phyloP scores from a whole-genome alignment of 1,284 basidiomycete genomes.

The Ustilago bromivora region DNA sequence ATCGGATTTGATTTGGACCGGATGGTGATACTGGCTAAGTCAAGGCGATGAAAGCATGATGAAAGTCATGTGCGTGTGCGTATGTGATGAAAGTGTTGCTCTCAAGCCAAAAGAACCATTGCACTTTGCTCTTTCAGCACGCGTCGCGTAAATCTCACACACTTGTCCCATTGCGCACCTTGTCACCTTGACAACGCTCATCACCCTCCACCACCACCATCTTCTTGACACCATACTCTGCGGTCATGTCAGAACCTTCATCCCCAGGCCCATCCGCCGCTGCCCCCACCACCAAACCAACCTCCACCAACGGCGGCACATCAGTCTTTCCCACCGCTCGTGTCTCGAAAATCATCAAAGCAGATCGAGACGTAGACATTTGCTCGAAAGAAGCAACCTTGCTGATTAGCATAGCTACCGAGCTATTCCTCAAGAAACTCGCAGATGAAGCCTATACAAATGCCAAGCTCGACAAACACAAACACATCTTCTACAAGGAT shows the following conservation, averaged over 20 bases:
- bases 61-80: not conserved
- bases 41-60: not conserved
- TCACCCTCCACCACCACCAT: not conserved
- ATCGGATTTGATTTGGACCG: not conserved
- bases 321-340: conserved; percentile 57
- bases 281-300: conserved; percentile 12
- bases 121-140: conserved; percentile 2
- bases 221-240: not conserved
- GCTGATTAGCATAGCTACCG: conserved; percentile 59
- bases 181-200: not conserved
- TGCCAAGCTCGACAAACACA: conserved; percentile 60
- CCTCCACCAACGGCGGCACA: conserved; percentile 28
- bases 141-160: conserved; percentile 39
- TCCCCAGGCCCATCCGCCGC: conserved; percentile 19
- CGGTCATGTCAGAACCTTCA: not conserved
- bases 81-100: conserved; percentile 25
- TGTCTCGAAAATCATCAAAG: conserved; percentile 62
- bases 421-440: conserved; percentile 59
- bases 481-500: conserved; percentile 60
- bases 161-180: not conserved
- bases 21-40: not conserved
- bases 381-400: conserved; percentile 64
- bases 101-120: not conserved
- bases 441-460: conserved; percentile 59
- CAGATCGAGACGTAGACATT: conserved; percentile 61